phyloP scores from a whole-genome alignment of 2,329 filamentous ascomycete genomes.

The Talaromyces albobiverticillius region DNA sequence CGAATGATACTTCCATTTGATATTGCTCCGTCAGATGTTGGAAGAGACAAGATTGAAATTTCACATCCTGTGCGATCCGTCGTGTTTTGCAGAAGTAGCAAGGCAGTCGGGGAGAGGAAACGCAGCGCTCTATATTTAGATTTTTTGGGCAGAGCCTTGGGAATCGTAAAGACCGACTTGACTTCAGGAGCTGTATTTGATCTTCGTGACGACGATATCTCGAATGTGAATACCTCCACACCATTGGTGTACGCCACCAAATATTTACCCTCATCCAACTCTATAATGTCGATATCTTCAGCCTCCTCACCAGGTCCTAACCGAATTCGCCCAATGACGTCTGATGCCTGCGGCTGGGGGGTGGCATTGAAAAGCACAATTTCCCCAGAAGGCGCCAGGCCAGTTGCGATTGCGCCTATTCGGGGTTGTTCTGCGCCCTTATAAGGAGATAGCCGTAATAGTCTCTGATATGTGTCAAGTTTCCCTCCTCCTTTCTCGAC shows the following conservation, averaged over 20 bases:
- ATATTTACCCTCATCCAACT: conserved; percentile 47
- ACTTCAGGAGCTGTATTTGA: conserved; percentile 38
- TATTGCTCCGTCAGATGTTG: conserved; percentile 18
- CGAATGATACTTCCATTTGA: conserved; percentile 44
- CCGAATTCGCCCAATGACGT: conserved; percentile 54
- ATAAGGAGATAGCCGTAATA: conserved; percentile 57
- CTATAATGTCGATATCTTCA: conserved; percentile 44
- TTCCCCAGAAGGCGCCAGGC: conserved; percentile 71
- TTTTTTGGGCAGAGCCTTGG: conserved; percentile 33
- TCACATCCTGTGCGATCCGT: conserved; percentile 55
- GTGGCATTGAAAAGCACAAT: conserved; percentile 75
- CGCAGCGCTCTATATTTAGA: conserved; percentile 56
- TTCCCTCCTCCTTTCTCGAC: conserved; percentile 34
- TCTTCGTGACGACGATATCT: conserved; percentile 52
- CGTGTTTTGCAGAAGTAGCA: conserved; percentile 57
- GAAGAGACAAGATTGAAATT: conserved; percentile 46
- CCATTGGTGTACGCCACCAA: conserved; percentile 77
- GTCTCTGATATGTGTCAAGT: conserved; percentile 59
- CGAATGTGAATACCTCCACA: conserved; percentile 68
- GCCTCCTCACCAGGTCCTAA: conserved; percentile 52
- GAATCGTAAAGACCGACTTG: conserved; percentile 38
- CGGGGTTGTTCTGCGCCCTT: conserved; percentile 55
- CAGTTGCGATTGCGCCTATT: conserved; percentile 75
- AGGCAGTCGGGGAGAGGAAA: conserved; percentile 52
- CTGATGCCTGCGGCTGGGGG: conserved; percentile 48